Conservation (phyloP, 1,284 basidiomycete species). For the Xerocomus amazonicus region DNA sequence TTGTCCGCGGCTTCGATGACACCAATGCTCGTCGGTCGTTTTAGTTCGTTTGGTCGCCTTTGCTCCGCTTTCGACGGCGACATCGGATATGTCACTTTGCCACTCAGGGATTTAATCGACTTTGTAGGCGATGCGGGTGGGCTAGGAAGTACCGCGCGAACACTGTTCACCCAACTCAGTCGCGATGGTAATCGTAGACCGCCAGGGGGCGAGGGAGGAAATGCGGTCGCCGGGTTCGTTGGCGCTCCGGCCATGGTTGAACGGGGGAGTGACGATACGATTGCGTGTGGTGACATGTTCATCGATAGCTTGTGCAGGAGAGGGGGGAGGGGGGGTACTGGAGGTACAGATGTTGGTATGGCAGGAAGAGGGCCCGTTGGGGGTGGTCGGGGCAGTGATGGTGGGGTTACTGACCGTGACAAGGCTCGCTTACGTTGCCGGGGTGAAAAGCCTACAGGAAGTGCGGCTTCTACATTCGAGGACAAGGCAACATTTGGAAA, state of each 20-base stretch:
- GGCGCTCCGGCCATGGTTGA: conserved; percentile 6
- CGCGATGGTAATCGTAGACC: conserved; percentile 31
- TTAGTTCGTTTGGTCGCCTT: conserved; percentile 9
- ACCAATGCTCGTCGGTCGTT: conserved; percentile 28
- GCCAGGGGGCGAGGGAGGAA: conserved; percentile 28
- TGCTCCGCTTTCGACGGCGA: conserved; percentile 15
- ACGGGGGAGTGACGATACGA: conserved; percentile 7
- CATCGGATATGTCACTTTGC: conserved; percentile 2
- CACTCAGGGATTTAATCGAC: conserved; percentile 7
- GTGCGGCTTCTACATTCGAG: conserved; percentile 6
- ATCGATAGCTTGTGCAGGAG: conserved; percentile 16
- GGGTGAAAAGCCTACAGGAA: conserved; percentile 8
- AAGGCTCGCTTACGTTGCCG: conserved; percentile 20
- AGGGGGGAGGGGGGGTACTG: conserved; percentile 28
- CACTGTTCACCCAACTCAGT: conserved; percentile 29
- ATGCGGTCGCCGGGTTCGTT: conserved; percentile 9
- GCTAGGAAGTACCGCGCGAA: conserved; percentile 30
- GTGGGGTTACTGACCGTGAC: conserved; percentile 27
- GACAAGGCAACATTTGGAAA: conserved; percentile 6
- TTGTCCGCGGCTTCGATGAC: conserved; percentile 32
- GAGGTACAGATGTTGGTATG: conserved; percentile 24
- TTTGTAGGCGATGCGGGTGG: conserved; percentile 31
- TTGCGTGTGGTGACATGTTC: conserved; percentile 4
- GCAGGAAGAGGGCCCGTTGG: conserved; percentile 31
- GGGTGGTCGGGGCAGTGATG: conserved; percentile 25